Evolutionary conservation across 2,329 filamentous ascomycete species (phyloP).

Genomic region (Dothidotthia symphoricarpi): DNA sequence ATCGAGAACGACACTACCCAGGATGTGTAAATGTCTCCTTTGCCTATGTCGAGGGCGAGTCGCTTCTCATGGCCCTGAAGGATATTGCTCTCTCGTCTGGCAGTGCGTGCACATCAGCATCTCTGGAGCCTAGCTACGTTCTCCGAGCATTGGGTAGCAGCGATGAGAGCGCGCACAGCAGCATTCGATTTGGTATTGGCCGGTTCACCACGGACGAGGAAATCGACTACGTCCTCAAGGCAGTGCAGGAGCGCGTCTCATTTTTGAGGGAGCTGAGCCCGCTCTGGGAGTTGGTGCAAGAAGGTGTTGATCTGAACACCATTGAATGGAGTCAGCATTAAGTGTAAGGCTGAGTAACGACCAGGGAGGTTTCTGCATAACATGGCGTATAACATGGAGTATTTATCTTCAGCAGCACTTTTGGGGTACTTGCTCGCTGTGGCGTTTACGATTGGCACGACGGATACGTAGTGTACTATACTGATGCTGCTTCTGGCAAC

Average conservation of each 20-base stretch:
- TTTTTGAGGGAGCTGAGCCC: conserved; percentile 95
- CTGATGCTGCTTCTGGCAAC: conserved; percentile 8
- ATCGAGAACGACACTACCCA: conserved; percentile 79
- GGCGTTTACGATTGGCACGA: conserved; percentile 22
- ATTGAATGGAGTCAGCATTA: conserved; percentile 99
- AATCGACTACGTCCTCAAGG: conserved; percentile 96
- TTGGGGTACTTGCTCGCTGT: conserved; percentile 24
- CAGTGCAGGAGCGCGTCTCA: conserved; percentile 82
- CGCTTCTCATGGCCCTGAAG: conserved; percentile 95
- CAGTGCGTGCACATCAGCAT: conserved; percentile 95
- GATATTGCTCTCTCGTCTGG: conserved; percentile 96
- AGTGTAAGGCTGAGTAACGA: conserved; percentile 26
- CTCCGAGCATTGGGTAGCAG: conserved; percentile 91
- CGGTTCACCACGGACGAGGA: conserved; percentile 93
- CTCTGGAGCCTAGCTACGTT: conserved; percentile 94
- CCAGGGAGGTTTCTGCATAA: conserved; percentile 21
- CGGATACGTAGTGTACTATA: conserved; percentile 25
- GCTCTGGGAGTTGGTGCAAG: conserved; percentile 96
- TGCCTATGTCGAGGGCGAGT: conserved; percentile 97
- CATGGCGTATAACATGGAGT: conserved; percentile 27
- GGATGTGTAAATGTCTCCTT: conserved; percentile 99
- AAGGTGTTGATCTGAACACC: conserved; percentile 90
- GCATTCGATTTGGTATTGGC: conserved; percentile 95
- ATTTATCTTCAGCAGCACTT: conserved; percentile 7
- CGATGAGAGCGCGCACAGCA: conserved; percentile 96